Evolutionary conservation across 768 basidiomycete genomes (phyloP).

Genomic region (Suillus fuscotomentosus): DNA sequence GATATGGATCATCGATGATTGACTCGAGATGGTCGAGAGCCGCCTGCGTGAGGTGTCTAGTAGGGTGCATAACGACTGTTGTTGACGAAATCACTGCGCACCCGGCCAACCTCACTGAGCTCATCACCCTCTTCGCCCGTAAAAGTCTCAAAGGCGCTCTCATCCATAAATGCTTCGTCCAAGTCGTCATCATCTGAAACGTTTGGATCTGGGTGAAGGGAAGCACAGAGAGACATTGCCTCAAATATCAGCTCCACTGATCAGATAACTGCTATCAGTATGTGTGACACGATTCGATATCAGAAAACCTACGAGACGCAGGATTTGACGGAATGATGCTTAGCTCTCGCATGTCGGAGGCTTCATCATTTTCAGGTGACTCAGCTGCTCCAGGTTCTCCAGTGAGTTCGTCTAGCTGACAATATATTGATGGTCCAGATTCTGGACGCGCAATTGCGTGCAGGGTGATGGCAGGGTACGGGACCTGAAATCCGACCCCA

Average conservation of each 20-base stretch:
- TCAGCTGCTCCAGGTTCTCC: slow-evolving; percentile 34
- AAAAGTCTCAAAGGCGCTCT: slow-evolving; percentile 49
- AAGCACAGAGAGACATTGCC: slow-evolving; percentile 80
- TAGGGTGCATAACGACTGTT: slow-evolving; percentile 80
- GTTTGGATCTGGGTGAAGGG: slow-evolving; percentile 75
- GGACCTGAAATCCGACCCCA: slow-evolving; percentile 76
- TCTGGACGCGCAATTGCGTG: slow-evolving; percentile 86
- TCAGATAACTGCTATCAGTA: slow-evolving; percentile 1
- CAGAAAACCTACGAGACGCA: slow-evolving; percentile 52
- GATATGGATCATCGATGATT: slow-evolving; percentile 62
- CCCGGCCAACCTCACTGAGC: slow-evolving; percentile 86
- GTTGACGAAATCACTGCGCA: slow-evolving; percentile 87
- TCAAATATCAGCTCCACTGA: slow-evolving; percentile 85
- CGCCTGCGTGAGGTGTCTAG: slow-evolving; percentile 68
- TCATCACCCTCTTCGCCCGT: slow-evolving; percentile 61
- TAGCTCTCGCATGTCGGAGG: slow-evolving; percentile 74
- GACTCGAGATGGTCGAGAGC: slow-evolving; percentile 82
- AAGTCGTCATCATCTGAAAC: slow-evolving; percentile 43
- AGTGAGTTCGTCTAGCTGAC: slow-evolving; percentile 82
- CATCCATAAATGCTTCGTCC: slow-evolving; percentile 56
- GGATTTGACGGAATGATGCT: slow-evolving; percentile 64
- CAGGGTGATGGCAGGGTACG: slow-evolving; percentile 88
- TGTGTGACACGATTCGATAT: not conserved
- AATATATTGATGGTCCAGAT: slow-evolving; percentile 75
- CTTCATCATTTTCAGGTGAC: slow-evolving; percentile 35